A percentile compares a stretch with the other conserved stretches of the same genome.
These are phyloP conservation scores for Conticribra weissflogii DNA, from an alignment of 108 stramenopile species.

Conservation along the genomic window DNA sequence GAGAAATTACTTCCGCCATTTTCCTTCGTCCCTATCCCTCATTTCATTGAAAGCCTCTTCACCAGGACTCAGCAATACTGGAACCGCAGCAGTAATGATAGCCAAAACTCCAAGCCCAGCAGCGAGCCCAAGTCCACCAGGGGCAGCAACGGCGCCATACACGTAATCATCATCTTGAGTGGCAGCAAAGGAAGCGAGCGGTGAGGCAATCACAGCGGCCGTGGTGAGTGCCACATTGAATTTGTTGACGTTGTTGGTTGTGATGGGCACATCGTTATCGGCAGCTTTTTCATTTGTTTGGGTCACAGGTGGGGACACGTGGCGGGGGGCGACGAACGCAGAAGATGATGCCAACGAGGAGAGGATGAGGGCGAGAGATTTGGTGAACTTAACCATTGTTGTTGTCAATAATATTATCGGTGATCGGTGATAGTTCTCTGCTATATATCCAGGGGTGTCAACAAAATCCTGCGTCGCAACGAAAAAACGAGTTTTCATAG, in stretches of 20 bases:
- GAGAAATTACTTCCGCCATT: constrained; percentile 55
- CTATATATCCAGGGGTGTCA: too few species aligned
- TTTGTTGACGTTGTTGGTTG: constrained; percentile 13
- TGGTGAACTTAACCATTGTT: constrained; percentile 37
- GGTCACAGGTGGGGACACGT: not conserved
- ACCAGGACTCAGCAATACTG: constrained; percentile 66
- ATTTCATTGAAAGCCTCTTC: constrained; percentile 91
- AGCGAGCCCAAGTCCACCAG: constrained; percentile 67
- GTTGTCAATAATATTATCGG: too few species aligned
- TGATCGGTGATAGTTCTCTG: too few species aligned
- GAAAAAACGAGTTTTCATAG: too few species aligned
- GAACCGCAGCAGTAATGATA: constrained; percentile 76
- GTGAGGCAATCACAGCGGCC: constrained; percentile 41
- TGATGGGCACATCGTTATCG: constrained; percentile 9
- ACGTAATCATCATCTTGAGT: constrained; percentile 82
- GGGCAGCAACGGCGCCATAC: constrained; percentile 87
- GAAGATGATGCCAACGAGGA: constrained; percentile 36
- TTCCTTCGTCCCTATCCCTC: constrained; percentile 69
- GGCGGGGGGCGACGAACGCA: constrained; percentile 38
- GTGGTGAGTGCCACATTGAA: constrained; percentile 21
- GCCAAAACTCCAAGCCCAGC: constrained; percentile 70
- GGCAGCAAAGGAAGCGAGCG: constrained; percentile 61
- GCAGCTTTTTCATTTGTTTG: not conserved
- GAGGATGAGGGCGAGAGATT: constrained; percentile 27
- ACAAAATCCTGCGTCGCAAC: too few species aligned